Conservation (phyloP, 1,139 yeast species). For the Saccharomyces pastorianus region DNA sequence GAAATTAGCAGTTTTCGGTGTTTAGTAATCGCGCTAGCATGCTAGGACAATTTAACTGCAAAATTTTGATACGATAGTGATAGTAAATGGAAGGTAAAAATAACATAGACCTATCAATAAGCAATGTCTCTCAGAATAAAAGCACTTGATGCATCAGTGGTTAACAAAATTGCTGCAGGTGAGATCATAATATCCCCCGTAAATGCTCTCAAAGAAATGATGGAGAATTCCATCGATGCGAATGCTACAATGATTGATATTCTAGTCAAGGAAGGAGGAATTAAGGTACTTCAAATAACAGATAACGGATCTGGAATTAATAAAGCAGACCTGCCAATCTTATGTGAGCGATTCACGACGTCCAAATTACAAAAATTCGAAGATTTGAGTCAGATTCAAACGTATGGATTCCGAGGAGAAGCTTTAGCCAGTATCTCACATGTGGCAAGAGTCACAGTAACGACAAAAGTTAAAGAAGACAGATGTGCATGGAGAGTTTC, state of each 20-base stretch:
- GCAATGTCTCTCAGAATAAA: conserved; percentile 9
- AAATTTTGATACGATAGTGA: background rate
- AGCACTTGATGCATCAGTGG: conserved; percentile 40
- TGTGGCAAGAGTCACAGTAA: conserved; percentile 60
- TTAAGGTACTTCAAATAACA: conserved; percentile 50
- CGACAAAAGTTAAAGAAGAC: conserved; percentile 57
- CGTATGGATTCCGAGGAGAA: conserved; percentile 80
- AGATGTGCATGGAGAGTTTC: conserved; percentile 61
- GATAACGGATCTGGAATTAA: conserved; percentile 76
- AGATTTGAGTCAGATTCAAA: conserved; percentile 43
- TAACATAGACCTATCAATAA: background rate
- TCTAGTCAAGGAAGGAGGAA: conserved; percentile 56
- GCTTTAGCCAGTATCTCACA: conserved; percentile 68
- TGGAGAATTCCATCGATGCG: conserved; percentile 79
- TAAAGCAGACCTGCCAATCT: conserved; percentile 47
- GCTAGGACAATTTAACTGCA: background rate
- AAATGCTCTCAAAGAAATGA: conserved; percentile 68
- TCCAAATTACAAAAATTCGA: conserved; percentile 52
- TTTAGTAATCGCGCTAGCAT: background rate
- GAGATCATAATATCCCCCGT: conserved; percentile 93
- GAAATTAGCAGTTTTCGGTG: background rate
- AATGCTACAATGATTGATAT: conserved; percentile 55
- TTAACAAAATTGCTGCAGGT: conserved; percentile 93
- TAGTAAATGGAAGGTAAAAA: background rate
- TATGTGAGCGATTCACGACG: conserved; percentile 64